Evolutionary conservation across 805 yeast genomes (phyloP).

Genomic region (Lipomyces orientalis): DNA sequence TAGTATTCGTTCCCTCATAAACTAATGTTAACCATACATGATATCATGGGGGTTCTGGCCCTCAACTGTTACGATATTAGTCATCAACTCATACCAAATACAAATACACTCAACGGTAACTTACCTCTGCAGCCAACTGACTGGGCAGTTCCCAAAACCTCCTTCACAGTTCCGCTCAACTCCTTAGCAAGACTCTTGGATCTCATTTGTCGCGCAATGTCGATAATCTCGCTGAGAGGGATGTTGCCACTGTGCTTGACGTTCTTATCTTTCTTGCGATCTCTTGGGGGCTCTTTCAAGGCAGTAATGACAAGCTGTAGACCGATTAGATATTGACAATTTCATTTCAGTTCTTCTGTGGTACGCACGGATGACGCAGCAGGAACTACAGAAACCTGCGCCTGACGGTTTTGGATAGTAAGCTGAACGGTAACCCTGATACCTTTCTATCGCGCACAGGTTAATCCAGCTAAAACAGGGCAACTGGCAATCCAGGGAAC

Average conservation of each 20-base stretch:
- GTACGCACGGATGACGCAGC: slow-evolving; percentile 80
- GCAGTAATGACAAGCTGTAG: slow-evolving; percentile 87
- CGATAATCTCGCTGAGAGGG: slow-evolving; percentile 93
- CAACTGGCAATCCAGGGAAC: background rate
- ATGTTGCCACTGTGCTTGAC: slow-evolving; percentile 99
- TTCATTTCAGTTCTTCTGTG: background rate
- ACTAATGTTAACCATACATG: slow-evolving; percentile 50
- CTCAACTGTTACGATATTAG: slow-evolving; percentile 59
- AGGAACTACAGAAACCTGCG: slow-evolving; percentile 97
- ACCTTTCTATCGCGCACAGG: slow-evolving; percentile 63
- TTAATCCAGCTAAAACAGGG: background rate
- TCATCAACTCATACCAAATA: background rate
- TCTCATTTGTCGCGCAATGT: slow-evolving; percentile 97
- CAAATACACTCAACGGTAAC: background rate
- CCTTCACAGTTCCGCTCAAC: slow-evolving; percentile 96
- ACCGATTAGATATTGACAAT: background rate
- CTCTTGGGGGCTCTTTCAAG: slow-evolving; percentile 99
- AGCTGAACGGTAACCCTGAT: slow-evolving; percentile 98
- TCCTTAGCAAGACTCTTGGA: slow-evolving; percentile 97
- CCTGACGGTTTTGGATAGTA: slow-evolving; percentile 99
- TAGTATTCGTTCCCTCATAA: background rate
- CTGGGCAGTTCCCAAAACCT: slow-evolving; percentile 99
- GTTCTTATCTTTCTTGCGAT: slow-evolving; percentile 99
- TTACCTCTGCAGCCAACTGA: slow-evolving; percentile 91
- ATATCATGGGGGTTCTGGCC: slow-evolving; percentile 99